Evolutionary conservation across 257 asterid species (phyloP).

Genomic region (Nicotiana paniculata): DNA sequence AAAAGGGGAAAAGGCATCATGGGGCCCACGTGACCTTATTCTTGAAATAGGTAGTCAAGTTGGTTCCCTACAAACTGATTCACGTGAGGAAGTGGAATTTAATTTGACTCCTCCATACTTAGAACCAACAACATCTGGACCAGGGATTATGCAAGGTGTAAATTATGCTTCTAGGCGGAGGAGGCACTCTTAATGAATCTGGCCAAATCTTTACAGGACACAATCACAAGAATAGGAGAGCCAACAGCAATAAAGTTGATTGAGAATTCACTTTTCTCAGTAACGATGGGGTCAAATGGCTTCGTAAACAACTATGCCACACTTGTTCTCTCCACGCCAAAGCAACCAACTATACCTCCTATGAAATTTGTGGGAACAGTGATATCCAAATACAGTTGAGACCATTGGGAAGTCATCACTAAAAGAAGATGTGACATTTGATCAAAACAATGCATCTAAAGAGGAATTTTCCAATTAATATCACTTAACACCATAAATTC

Average conservation of each 20-base stretch:
- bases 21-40: no score
- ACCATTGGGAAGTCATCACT: no score
- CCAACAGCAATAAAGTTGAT: no score
- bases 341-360: slow-evolving; percentile 38
- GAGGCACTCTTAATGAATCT: slow-evolving; percentile 60
- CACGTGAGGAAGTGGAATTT: slow-evolving; percentile 41
- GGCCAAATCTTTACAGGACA: slow-evolving; percentile 31
- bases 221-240: no score
- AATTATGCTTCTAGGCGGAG: slow-evolving; percentile 80
- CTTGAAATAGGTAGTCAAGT: no score
- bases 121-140: slow-evolving; percentile 56
- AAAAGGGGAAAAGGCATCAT: no score
- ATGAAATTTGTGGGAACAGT: slow-evolving; percentile 42
- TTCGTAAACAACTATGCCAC: slow-evolving; percentile 68
- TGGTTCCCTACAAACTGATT: no score
- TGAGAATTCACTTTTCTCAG: slow-evolving; percentile 24
- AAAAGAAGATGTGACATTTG: no score
- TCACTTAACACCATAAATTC: no score
- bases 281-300: slow-evolving; percentile 70
- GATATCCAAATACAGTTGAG: slow-evolving; percentile 39
- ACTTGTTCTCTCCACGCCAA: slow-evolving; percentile 30
- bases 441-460: no score
- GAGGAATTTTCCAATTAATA: no score
- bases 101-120: slow-evolving; percentile 59
- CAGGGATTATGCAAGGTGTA: slow-evolving; percentile 46